phyloP scores from a whole-genome alignment of 108 stramenopile genomes.

The Epithemia pelagica region DNA sequence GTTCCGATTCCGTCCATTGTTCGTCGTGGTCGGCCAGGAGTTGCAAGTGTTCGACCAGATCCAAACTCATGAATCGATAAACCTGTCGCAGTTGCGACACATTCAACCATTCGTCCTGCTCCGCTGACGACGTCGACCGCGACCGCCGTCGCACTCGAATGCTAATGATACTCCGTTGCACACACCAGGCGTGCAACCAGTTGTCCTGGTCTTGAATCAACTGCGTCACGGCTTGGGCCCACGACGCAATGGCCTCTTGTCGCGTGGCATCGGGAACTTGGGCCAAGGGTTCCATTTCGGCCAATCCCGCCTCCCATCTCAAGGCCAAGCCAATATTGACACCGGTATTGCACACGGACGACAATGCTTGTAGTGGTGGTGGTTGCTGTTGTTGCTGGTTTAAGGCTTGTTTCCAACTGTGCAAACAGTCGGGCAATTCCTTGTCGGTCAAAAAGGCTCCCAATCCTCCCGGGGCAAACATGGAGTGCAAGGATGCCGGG shows the following conservation, averaged over 20 bases:
- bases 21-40: too few relatives aligned
- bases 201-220: constrained; percentile 31
- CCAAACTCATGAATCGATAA: constrained; percentile 64
- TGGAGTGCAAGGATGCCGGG: constrained; percentile 22
- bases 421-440: constrained; percentile 47
- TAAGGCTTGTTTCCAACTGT: constrained; percentile 44
- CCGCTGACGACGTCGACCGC: background rate
- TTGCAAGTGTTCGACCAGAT: constrained; percentile 14
- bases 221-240: constrained; percentile 37
- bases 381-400: constrained; percentile 2
- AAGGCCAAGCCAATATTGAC: constrained; percentile 58
- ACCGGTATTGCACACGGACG: background rate
- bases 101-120: constrained; percentile 31
- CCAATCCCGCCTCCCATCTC: constrained; percentile 69
- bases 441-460: constrained; percentile 63
- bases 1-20: constrained; percentile 20
- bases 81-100: constrained; percentile 62
- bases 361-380: background rate
- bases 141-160: constrained; percentile 40
- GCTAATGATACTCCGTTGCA: constrained; percentile 61
- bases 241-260: constrained; percentile 38
- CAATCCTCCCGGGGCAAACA: constrained; percentile 44
- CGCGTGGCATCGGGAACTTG: constrained; percentile 26
- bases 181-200: constrained; percentile 61
- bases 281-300: constrained; percentile 56